Percentiles rank a stretch among this genome's conserved stretches.
Evolutionary conservation across 208 protist species (phyloP).

Genomic region (Acanthamoeba royreba): DNA sequence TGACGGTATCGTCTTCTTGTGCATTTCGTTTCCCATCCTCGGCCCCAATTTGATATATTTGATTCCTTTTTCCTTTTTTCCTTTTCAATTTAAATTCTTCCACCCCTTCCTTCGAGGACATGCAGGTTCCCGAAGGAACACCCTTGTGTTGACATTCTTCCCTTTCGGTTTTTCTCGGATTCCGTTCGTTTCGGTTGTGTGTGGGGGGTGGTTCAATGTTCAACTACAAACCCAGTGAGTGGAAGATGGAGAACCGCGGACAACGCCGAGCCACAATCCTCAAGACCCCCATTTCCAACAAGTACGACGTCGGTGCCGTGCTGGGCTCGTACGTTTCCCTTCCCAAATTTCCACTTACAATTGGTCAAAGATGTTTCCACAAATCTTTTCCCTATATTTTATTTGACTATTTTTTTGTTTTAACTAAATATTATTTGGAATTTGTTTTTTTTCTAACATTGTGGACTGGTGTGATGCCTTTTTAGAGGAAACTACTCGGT

Average conservation of each 20-base stretch:
- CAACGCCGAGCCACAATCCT: background rate
- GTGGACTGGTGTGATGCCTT: too few species aligned
- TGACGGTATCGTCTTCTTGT: too few species aligned
- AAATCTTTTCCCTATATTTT: background rate
- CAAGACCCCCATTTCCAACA: background rate
- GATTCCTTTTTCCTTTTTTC: too few species aligned
- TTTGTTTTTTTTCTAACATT: background rate
- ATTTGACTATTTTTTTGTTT: background rate
- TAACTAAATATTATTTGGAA: background rate
- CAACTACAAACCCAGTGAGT: background rate
- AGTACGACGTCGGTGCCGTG: background rate
- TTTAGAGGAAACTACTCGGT: conserved; percentile 63
- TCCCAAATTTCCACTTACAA: background rate
- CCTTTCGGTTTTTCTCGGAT: too few species aligned
- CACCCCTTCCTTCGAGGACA: too few species aligned
- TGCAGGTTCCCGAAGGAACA: too few species aligned
- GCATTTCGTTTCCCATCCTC: too few species aligned
- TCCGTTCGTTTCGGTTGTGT: too few species aligned
- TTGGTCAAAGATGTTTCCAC: background rate
- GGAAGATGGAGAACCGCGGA: background rate
- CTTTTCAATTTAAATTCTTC: too few species aligned
- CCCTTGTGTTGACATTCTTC: too few species aligned
- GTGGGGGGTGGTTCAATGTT: background rate
- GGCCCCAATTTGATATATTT: too few species aligned
- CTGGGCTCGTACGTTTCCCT: background rate